These are phyloP conservation scores for Scedosporium dehoogii DNA, from an alignment of 2,329 filamentous ascomycete species.

Conservation along the genomic window DNA sequence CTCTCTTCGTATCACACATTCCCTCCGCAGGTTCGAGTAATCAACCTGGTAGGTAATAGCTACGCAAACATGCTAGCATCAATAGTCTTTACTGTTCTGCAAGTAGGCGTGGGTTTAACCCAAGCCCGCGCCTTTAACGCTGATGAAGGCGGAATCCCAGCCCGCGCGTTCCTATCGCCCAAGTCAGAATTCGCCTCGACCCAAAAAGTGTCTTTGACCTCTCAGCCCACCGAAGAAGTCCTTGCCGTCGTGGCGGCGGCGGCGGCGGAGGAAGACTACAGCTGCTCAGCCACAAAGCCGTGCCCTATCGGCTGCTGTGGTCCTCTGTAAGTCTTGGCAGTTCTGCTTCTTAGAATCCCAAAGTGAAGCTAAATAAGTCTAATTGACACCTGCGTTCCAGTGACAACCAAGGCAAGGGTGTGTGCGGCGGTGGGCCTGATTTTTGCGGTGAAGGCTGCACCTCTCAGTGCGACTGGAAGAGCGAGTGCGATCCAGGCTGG, in stretches of 20 bases:
- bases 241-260: not conserved
- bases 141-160: not conserved
- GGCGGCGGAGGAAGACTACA: conserved; percentile 6
- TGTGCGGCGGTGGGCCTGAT: conserved; percentile 14
- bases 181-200: too few species aligned
- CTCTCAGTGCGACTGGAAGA: conserved; percentile 17
- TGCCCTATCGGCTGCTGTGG: conserved; percentile 14
- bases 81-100: not conserved
- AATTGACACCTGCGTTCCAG: not conserved
- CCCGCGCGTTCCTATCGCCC: not conserved
- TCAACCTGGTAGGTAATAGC: not conserved
- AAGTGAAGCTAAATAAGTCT: not conserved
- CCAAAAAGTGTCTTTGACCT: too few species aligned
- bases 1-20: too few species aligned
- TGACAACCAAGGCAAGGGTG: conserved; percentile 6
- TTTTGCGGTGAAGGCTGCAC: conserved; percentile 17
- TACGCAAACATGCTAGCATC: not conserved
- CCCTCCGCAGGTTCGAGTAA: too few species aligned
- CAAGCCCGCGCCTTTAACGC: not conserved
- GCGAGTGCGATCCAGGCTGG: conserved; percentile 22
- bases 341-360: not conserved
- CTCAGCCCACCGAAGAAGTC: not conserved
- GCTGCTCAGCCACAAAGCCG: conserved; percentile 8
- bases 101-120: not conserved
- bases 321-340: conserved; percentile 7